Percentiles rank a stretch among this genome's conserved stretches.
These are phyloP conservation scores for Ascochyta rabiei DNA, from an alignment of 2,329 filamentous ascomycete species.

Conservation along the genomic window DNA sequence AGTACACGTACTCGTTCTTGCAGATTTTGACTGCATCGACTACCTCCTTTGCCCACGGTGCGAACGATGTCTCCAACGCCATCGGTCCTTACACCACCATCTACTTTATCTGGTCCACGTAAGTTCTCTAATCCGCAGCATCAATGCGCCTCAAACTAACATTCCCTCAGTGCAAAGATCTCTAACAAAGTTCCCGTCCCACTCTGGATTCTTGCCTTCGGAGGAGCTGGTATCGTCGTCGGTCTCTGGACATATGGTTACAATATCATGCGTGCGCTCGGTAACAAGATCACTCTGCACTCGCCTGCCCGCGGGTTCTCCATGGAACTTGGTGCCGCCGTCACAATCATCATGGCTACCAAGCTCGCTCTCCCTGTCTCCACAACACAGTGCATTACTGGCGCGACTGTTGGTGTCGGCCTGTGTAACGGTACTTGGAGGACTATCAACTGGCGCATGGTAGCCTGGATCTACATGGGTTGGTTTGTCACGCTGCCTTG, in stretches of 20 bases:
- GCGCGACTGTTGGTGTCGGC: constrained; percentile 42
- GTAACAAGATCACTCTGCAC: constrained; percentile 68
- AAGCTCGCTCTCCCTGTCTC: constrained; percentile 60
- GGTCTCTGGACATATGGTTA: constrained; percentile 69
- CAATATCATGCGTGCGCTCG: constrained; percentile 68
- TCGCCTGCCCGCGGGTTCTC: constrained; percentile 62
- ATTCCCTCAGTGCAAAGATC: constrained; percentile 33
- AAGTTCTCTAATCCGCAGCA: neutral
- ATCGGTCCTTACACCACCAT: constrained; percentile 64
- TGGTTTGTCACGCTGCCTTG: constrained; percentile 54
- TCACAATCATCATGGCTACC: constrained; percentile 69
- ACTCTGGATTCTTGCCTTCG: constrained; percentile 62
- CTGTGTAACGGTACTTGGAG: constrained; percentile 43
- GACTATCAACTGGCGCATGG: constrained; percentile 53
- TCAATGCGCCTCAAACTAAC: neutral
- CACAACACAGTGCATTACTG: constrained; percentile 63
- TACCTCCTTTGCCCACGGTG: constrained; percentile 73
- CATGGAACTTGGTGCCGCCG: constrained; percentile 55
- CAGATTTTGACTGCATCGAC: constrained; percentile 64
- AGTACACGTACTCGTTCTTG: constrained; percentile 55
- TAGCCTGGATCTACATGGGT: constrained; percentile 52
- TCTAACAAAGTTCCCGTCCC: constrained; percentile 60
- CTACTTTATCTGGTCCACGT: constrained; percentile 66
- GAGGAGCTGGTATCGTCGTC: constrained; percentile 59
- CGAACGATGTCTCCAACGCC: constrained; percentile 69